These are phyloP conservation scores for Curvularia sp. DNA, from an alignment of 2,329 filamentous ascomycete genomes.

Conservation along the genomic window DNA sequence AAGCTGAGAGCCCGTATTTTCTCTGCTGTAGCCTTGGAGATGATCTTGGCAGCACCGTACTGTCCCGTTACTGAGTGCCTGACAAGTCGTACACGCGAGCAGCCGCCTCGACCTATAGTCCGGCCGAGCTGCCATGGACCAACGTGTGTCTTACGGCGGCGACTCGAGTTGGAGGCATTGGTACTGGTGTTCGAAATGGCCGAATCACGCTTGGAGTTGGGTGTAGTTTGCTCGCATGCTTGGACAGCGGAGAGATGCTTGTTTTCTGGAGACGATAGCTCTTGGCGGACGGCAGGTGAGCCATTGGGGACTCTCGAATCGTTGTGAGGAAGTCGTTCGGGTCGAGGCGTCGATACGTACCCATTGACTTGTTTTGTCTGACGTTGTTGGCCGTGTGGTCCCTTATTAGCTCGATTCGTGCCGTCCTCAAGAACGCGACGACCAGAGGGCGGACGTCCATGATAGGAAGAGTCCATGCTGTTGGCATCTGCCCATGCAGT, in stretches of 20 bases:
- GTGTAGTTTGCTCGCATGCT: constrained; percentile 55
- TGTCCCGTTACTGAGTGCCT: constrained; percentile 80
- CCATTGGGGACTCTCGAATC: constrained; percentile 55
- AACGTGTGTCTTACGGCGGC: constrained; percentile 74
- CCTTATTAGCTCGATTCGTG: constrained; percentile 44
- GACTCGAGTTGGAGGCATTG: constrained; percentile 55
- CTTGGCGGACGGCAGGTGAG: constrained; percentile 51
- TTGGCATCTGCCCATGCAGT: constrained; percentile 12
- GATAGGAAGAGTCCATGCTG: constrained; percentile 42
- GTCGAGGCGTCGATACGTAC: constrained; percentile 24
- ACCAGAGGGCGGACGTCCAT: constrained; percentile 43
- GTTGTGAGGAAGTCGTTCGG: constrained; percentile 51
- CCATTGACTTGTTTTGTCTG: constrained; percentile 31
- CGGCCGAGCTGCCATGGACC: constrained; percentile 93
- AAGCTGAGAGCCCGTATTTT: constrained; percentile 86
- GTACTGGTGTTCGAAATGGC: constrained; percentile 64
- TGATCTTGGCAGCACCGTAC: constrained; percentile 91
- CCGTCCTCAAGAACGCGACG: constrained; percentile 45
- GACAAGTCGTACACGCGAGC: constrained; percentile 84
- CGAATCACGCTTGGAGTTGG: constrained; percentile 58
- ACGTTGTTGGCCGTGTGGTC: constrained; percentile 25
- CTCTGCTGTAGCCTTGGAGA: constrained; percentile 78
- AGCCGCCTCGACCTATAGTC: constrained; percentile 88
- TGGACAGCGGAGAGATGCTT: constrained; percentile 62
- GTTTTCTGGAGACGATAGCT: constrained; percentile 53